Conservation (phyloP, 1,284 basidiomycete species). For the Irpex sp. region DNA sequence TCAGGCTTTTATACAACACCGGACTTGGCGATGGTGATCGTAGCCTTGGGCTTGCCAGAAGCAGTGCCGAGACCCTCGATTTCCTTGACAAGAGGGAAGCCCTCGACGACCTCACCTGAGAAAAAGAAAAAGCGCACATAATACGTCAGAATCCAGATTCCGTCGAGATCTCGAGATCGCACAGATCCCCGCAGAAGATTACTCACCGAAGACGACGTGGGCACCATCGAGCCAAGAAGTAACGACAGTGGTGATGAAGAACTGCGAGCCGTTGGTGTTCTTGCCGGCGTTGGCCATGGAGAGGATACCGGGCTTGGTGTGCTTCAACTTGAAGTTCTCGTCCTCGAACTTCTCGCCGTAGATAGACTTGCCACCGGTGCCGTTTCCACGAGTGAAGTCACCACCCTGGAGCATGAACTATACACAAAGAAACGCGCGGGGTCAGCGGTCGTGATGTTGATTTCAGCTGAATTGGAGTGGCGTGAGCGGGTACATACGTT, state of each 20-base stretch:
- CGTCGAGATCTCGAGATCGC: background rate
- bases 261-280: slow-evolving; percentile 67
- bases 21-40: slow-evolving; percentile 47
- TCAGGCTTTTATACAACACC: slow-evolving; percentile 45
- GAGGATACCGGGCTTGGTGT: slow-evolving; percentile 79
- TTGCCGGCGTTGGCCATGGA: slow-evolving; percentile 87
- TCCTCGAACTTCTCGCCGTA: slow-evolving; percentile 88
- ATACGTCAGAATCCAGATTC: background rate
- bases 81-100: slow-evolving; percentile 57
- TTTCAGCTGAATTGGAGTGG: background rate
- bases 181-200: background rate
- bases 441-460: background rate
- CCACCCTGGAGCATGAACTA: slow-evolving; percentile 64
- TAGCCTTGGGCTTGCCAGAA: slow-evolving; percentile 42
- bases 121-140: background rate
- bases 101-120: slow-evolving; percentile 61
- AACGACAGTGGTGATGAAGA: slow-evolving; percentile 67
- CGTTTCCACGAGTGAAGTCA: slow-evolving; percentile 69
- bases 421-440: background rate
- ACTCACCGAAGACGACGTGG: slow-evolving; percentile 79
- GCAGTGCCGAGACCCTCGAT: slow-evolving; percentile 60
- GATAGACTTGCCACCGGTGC: slow-evolving; percentile 92
- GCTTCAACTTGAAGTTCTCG: slow-evolving; percentile 83
- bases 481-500: slow-evolving; percentile 10
- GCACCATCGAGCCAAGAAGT: slow-evolving; percentile 75